A percentile compares a stretch with the other conserved stretches of the same genome.
phyloP scores from a whole-genome alignment of 1,139 yeast genomes.

The Scheffersomyces stambukii region DNA sequence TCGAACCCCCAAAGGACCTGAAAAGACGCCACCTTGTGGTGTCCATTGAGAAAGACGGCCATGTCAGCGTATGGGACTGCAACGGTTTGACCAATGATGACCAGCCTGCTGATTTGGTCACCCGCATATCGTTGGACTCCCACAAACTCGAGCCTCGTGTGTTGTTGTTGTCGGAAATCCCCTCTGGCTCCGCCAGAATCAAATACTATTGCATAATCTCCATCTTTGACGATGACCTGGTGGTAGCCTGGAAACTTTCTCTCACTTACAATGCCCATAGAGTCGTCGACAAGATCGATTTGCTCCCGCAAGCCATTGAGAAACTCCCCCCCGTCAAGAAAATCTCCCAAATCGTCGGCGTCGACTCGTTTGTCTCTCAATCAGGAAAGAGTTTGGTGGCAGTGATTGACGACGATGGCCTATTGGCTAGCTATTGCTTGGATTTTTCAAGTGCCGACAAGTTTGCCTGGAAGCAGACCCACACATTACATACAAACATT shows the following conservation, averaged over 20 bases:
- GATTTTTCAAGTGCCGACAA: constrained; percentile 8
- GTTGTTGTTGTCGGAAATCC: constrained; percentile 20
- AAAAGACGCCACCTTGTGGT: constrained; percentile 37
- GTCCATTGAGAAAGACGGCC: constrained; percentile 52
- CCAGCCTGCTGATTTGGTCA: constrained; percentile 22
- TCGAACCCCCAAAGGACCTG: constrained; percentile 14
- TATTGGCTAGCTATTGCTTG: constrained; percentile 38
- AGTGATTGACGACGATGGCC: constrained; percentile 53
- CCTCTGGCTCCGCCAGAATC: constrained; percentile 4
- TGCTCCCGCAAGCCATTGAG: constrained; percentile 19
- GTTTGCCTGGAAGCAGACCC: constrained; percentile 49
- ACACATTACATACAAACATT: constrained; percentile 53
- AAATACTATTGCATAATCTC: constrained; percentile 22
- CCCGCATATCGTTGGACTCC: constrained; percentile 13
- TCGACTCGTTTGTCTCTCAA: constrained; percentile 43
- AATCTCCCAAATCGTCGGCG: constrained; percentile 49
- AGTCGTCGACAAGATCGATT: constrained; percentile 14
- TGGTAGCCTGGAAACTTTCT: constrained; percentile 27
- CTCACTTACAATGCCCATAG: constrained; percentile 14
- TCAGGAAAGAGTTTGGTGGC: constrained; percentile 51
- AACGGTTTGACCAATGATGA: constrained; percentile 26
- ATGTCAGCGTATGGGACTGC: constrained; percentile 66
- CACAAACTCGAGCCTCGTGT: constrained; percentile 22
- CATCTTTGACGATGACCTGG: constrained; percentile 21
- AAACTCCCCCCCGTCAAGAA: constrained; percentile 23